phyloP scores from a whole-genome alignment of 352 stramenopile genomes.

The Phytophthora sp. region DNA sequence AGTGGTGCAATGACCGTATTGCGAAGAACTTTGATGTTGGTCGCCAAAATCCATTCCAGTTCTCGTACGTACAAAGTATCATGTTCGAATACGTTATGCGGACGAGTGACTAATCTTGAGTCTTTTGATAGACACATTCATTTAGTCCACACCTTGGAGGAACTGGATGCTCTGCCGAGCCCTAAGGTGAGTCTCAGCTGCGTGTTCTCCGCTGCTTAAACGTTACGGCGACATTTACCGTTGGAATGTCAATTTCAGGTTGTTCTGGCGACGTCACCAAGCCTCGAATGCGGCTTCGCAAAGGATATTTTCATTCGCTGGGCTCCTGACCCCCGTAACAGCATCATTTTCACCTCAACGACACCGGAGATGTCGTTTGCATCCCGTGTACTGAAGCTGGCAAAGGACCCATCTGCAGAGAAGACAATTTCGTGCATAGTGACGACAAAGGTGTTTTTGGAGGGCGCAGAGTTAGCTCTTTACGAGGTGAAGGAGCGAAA shows the following conservation, averaged over 20 bases:
- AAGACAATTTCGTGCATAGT: slow-evolving; percentile 69
- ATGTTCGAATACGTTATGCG: too few relatives aligned
- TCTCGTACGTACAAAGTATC: slow-evolving; percentile 56
- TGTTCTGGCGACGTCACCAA: slow-evolving; percentile 81
- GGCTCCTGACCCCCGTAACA: slow-evolving; percentile 78
- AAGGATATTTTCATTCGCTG: slow-evolving; percentile 89
- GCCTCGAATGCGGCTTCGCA: slow-evolving; percentile 79
- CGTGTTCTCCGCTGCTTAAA: not conserved
- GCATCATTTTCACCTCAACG: slow-evolving; percentile 84
- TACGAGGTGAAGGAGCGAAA: slow-evolving; percentile 89
- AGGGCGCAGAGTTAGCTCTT: slow-evolving; percentile 86
- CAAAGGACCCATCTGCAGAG: slow-evolving; percentile 53
- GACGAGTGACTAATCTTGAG: slow-evolving; percentile 5
- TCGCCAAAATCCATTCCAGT: slow-evolving; percentile 89
- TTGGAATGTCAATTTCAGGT: slow-evolving; percentile 44
- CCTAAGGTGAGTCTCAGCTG: slow-evolving; percentile 58
- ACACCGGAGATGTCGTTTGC: slow-evolving; percentile 71
- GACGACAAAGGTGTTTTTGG: slow-evolving; percentile 75
- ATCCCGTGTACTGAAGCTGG: slow-evolving; percentile 64
- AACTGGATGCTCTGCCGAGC: slow-evolving; percentile 85
- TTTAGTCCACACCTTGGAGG: slow-evolving; percentile 85
- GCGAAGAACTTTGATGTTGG: slow-evolving; percentile 91
- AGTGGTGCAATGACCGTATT: slow-evolving; percentile 91
- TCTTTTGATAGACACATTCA: slow-evolving; percentile 72
- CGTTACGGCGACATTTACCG: not conserved